Evolutionary conservation across 2,329 filamentous ascomycete species (phyloP).

Genomic region (Mycogone perniciosa): DNA sequence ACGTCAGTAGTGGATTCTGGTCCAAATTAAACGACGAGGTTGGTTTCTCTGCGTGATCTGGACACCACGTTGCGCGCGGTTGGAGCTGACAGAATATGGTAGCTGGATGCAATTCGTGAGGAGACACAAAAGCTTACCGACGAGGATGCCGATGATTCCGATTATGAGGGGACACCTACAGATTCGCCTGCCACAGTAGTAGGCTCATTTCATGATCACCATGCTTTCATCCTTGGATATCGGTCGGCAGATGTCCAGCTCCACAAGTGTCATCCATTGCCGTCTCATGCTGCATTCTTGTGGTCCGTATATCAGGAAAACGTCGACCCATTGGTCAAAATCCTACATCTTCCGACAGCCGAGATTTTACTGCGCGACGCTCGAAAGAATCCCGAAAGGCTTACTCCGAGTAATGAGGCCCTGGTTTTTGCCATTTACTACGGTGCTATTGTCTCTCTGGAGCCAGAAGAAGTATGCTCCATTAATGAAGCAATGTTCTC

Average conservation of each 20-base stretch:
- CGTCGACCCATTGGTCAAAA: slow-evolving; percentile 65
- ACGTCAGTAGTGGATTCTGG: slow-evolving; percentile 74
- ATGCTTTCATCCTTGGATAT: slow-evolving; percentile 68
- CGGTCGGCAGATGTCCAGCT: slow-evolving; percentile 65
- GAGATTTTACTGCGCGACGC: slow-evolving; percentile 56
- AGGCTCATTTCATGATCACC: slow-evolving; percentile 45
- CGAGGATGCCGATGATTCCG: slow-evolving; percentile 46
- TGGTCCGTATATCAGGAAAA: slow-evolving; percentile 69
- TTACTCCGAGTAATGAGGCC: slow-evolving; percentile 52
- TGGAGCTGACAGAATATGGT: slow-evolving; percentile 10
- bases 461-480: slow-evolving; percentile 48
- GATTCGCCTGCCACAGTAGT: slow-evolving; percentile 31
- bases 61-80: not conserved
- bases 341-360: slow-evolving; percentile 63
- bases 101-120: slow-evolving; percentile 39
- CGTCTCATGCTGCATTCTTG: slow-evolving; percentile 58
- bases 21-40: slow-evolving; percentile 70
- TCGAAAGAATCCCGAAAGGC: slow-evolving; percentile 50
- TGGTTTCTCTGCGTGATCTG: slow-evolving; percentile 14
- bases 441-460: slow-evolving; percentile 51
- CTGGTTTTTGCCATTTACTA: slow-evolving; percentile 60
- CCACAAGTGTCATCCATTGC: slow-evolving; percentile 55
- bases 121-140: slow-evolving; percentile 42
- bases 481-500: too few relatives aligned
- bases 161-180: slow-evolving; percentile 53